phyloP scores from a whole-genome alignment of 2,329 filamentous ascomycete genomes.

The Hansfordia pulvinata region DNA sequence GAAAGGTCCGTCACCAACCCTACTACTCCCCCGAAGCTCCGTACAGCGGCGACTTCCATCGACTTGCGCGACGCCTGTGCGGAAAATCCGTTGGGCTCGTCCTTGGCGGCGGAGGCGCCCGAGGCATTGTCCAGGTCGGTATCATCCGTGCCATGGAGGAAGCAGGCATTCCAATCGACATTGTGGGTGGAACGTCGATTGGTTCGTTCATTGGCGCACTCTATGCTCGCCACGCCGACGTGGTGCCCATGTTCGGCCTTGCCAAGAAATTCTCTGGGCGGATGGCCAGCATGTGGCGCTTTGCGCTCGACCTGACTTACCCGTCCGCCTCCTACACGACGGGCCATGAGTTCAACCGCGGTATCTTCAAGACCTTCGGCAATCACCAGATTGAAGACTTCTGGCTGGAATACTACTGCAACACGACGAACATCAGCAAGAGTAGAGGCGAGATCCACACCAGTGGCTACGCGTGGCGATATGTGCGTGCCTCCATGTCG shows the following conservation, averaged over 20 bases:
- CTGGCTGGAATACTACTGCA: slow-evolving; percentile 98
- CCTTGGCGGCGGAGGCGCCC: slow-evolving; percentile 81
- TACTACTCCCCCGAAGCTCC: slow-evolving; percentile 85
- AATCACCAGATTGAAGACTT: slow-evolving; percentile 98
- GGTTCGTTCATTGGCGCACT: slow-evolving; percentile 89
- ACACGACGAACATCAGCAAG: slow-evolving; percentile 97
- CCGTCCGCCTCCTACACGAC: slow-evolving; percentile 95
- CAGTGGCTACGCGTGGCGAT: slow-evolving; percentile 93
- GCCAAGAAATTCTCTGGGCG: slow-evolving; percentile 95
- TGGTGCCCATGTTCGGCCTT: slow-evolving; percentile 91
- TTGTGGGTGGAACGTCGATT: slow-evolving; percentile 91
- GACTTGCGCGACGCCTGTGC: slow-evolving; percentile 76
- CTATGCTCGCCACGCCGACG: slow-evolving; percentile 90
- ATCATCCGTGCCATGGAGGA: slow-evolving; percentile 93
- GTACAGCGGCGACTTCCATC: slow-evolving; percentile 94
- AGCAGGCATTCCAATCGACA: slow-evolving; percentile 88
- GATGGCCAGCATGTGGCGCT: slow-evolving; percentile 99
- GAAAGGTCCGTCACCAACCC: slow-evolving; percentile 76
- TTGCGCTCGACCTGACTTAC: slow-evolving; percentile 90
- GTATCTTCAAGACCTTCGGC: slow-evolving; percentile 97
- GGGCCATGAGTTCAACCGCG: slow-evolving; percentile 95
- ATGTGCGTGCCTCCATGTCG: slow-evolving; percentile 93
- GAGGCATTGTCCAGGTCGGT: slow-evolving; percentile 85
- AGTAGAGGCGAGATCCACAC: slow-evolving; percentile 87
- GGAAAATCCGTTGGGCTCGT: slow-evolving; percentile 92